Evolutionary conservation across 2,329 filamentous ascomycete genomes (phyloP).

Genomic region (Colletotrichum shisoi): DNA sequence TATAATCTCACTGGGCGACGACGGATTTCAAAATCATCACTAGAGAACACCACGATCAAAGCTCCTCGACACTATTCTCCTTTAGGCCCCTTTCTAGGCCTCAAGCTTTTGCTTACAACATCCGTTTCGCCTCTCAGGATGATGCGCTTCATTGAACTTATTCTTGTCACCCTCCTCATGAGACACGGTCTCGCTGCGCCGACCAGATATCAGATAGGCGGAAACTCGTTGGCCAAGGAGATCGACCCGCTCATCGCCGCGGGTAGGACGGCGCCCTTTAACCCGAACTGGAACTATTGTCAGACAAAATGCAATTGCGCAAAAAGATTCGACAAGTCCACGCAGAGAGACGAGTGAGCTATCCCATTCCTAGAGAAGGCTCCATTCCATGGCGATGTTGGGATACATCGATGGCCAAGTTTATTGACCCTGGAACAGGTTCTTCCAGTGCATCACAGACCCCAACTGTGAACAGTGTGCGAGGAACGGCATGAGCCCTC

Average conservation of each 20-base stretch:
- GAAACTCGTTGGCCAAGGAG: neutral
- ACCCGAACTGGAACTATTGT: slow-evolving; percentile 22
- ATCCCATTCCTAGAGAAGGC: accelerated
- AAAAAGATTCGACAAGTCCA: slow-evolving; percentile 38
- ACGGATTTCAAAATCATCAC: neutral
- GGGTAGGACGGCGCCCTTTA: slow-evolving; percentile 16
- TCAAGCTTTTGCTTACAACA: neutral
- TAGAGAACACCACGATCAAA: neutral
- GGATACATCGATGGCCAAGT: too few relatives aligned
- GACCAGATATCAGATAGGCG: slow-evolving; percentile 5
- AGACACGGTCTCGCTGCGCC: neutral
- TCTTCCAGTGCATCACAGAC: slow-evolving; percentile 49
- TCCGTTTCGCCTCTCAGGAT: neutral
- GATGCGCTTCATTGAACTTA: slow-evolving; percentile 26
- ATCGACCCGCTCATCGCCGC: slow-evolving; percentile 37
- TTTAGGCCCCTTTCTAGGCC: too few relatives aligned
- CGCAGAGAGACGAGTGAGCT: slow-evolving; percentile 39
- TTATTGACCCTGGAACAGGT: slow-evolving; percentile 41
- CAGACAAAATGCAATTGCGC: slow-evolving; percentile 44
- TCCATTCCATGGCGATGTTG: neutral
- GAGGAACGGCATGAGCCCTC: slow-evolving; percentile 19
- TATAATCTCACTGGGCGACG: neutral
- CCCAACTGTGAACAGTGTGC: slow-evolving; percentile 44
- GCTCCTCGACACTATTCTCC: neutral
- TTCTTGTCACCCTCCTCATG: slow-evolving; percentile 31